Evolutionary conservation across 1,284 basidiomycete genomes (phyloP).

Genomic region (Irpex sp.): DNA sequence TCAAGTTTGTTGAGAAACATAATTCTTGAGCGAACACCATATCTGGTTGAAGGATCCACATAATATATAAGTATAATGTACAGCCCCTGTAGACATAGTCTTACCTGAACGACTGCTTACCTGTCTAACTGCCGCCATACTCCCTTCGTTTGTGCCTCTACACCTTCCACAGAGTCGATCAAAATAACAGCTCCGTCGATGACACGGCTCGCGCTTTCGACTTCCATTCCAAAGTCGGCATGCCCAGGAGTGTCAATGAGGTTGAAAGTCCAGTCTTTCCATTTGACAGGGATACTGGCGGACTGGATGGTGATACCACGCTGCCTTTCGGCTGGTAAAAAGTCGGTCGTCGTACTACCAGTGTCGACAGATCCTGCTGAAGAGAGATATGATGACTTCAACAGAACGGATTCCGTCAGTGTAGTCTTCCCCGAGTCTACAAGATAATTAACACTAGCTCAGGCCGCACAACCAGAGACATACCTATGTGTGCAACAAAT

Average conservation of each 20-base stretch:
- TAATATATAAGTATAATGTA: too few relatives aligned
- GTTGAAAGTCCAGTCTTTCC: slow-evolving; percentile 81
- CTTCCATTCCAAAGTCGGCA: slow-evolving; percentile 93
- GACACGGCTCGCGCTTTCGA: slow-evolving; percentile 86
- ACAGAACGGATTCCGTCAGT: slow-evolving; percentile 81
- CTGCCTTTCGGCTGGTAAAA: slow-evolving; percentile 83
- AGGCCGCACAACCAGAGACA: slow-evolving; percentile 17
- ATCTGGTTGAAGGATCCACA: too few relatives aligned
- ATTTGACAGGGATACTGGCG: slow-evolving; percentile 86
- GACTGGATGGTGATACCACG: slow-evolving; percentile 90
- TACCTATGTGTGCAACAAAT: slow-evolving; percentile 80
- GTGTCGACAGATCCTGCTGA: slow-evolving; percentile 80
- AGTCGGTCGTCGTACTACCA: slow-evolving; percentile 88
- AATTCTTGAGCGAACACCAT: slow-evolving; percentile 71
- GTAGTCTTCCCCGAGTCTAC: slow-evolving; percentile 90
- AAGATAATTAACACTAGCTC: neutral
- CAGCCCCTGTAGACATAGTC: slow-evolving; percentile 28
- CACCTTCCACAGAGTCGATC: slow-evolving; percentile 87
- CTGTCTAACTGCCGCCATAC: slow-evolving; percentile 84
- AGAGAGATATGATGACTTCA: slow-evolving; percentile 70
- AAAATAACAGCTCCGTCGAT: slow-evolving; percentile 86
- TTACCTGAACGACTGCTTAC: slow-evolving; percentile 43
- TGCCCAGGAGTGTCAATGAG: slow-evolving; percentile 90
- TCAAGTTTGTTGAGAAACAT: slow-evolving; percentile 89
- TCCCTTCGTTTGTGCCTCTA: slow-evolving; percentile 85